phyloP scores from a whole-genome alignment of 768 basidiomycete genomes.

The Lentinula boryana region DNA sequence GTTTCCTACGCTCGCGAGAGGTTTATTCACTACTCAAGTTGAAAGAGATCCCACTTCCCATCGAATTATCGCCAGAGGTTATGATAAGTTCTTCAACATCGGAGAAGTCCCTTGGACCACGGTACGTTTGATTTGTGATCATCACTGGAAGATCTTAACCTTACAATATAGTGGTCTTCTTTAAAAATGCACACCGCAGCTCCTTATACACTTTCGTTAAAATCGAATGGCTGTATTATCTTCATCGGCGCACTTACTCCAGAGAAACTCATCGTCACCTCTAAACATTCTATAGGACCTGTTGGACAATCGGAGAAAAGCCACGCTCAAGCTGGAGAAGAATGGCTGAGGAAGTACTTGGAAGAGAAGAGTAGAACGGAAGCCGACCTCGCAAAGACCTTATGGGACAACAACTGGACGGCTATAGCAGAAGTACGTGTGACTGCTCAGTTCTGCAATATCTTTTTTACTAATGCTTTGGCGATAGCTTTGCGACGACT shows the following conservation, averaged over 20 bases:
- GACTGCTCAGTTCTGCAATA: neutral
- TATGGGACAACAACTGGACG: conserved; percentile 85
- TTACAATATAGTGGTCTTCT: conserved; percentile 64
- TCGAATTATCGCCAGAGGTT: conserved; percentile 82
- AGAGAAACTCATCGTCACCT: conserved; percentile 73
- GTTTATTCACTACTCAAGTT: conserved; percentile 69
- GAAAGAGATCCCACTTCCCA: conserved; percentile 23
- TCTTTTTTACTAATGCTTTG: neutral
- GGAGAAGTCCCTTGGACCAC: conserved; percentile 94
- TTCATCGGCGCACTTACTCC: conserved; percentile 84
- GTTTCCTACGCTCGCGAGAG: conserved; percentile 93
- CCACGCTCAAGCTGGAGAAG: conserved; percentile 81
- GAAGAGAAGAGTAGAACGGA: conserved; percentile 55
- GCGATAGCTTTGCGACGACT: conserved; percentile 93
- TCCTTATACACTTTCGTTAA: conserved; percentile 84
- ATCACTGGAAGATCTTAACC: conserved; percentile 1
- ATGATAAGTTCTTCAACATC: conserved; percentile 99
- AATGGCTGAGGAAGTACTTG: conserved; percentile 75
- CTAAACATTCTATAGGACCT: conserved; percentile 85
- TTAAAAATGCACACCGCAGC: conserved; percentile 63
- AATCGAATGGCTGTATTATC: conserved; percentile 96
- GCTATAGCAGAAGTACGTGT: conserved; percentile 81
- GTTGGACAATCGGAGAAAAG: conserved; percentile 35
- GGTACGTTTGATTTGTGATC: conserved; percentile 40
- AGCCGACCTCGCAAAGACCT: conserved; percentile 60